Conservation (phyloP, 495 filamentous ascomycete genomes). For the Aspergillus haitiensis region DNA sequence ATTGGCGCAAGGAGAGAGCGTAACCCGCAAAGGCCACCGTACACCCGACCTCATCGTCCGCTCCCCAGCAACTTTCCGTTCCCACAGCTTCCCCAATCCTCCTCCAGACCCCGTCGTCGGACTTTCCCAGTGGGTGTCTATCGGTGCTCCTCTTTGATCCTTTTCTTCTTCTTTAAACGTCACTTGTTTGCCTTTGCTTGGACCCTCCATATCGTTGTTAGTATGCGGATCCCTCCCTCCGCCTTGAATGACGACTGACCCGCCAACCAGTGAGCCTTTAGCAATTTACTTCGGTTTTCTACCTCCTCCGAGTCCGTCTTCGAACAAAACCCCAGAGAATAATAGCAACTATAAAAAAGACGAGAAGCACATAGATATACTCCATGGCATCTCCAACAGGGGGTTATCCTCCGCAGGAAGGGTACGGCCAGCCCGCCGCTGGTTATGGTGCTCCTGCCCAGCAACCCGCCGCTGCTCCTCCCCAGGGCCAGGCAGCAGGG, state of each 20-base stretch:
- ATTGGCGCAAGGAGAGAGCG: slow-evolving; percentile 33
- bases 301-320: slow-evolving; percentile 1
- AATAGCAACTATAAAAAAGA: slow-evolving; percentile 7
- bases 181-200: neutral
- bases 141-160: slow-evolving; percentile 1
- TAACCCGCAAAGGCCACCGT: slow-evolving; percentile 45
- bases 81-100: slow-evolving; percentile 12
- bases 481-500: slow-evolving; percentile 49
- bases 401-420: slow-evolving; percentile 59
- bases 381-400: slow-evolving; percentile 62
- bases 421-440: slow-evolving; percentile 45
- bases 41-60: slow-evolving; percentile 36
- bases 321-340: slow-evolving; percentile 11
- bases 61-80: slow-evolving; percentile 14
- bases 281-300: slow-evolving; percentile 16
- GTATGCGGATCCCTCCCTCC: slow-evolving; percentile 19
- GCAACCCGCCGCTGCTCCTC: slow-evolving; percentile 34
- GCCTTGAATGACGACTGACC: slow-evolving; percentile 20
- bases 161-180: neutral
- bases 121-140: neutral
- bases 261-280: slow-evolving; percentile 23
- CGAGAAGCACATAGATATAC: slow-evolving; percentile 19
- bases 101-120: slow-evolving; percentile 8
- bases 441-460: slow-evolving; percentile 47
- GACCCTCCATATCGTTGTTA: slow-evolving; percentile 15